A percentile compares a stretch with the other conserved stretches of the same genome.
phyloP scores from a whole-genome alignment of 2,329 filamentous ascomycete genomes.

The Penicillium aurantiogriseum region DNA sequence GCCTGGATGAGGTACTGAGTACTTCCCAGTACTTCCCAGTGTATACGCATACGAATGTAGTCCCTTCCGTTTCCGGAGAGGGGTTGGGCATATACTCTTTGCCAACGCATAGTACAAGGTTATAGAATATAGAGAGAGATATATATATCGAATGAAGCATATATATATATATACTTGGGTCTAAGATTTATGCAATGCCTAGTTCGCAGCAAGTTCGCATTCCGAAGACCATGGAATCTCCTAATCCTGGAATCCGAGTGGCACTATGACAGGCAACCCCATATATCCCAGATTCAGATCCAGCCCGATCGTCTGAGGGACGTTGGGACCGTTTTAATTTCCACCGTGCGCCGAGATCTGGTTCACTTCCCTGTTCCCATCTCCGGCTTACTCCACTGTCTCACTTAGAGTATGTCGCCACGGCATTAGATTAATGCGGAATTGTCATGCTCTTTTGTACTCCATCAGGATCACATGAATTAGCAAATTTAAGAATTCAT shows the following conservation, averaged over 20 bases:
- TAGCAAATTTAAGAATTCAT: not conserved
- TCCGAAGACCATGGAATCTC: not conserved
- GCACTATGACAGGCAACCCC: slow-evolving; percentile 2
- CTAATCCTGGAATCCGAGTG: not conserved
- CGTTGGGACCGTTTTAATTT: slow-evolving; percentile 17
- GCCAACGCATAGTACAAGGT: slow-evolving; percentile 1
- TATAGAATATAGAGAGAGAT: not conserved
- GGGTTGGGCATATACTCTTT: slow-evolving; percentile 6
- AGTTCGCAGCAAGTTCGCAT: slow-evolving; percentile 11
- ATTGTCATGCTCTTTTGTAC: not conserved
- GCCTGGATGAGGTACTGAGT: slow-evolving; percentile 3
- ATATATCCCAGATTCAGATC: not conserved
- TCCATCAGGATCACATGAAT: not conserved
- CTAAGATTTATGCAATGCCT: not conserved
- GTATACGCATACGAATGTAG: not conserved
- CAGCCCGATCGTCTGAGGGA: not conserved
- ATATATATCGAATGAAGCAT: not conserved
- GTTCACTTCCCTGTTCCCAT: slow-evolving; percentile 20
- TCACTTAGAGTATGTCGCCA: slow-evolving; percentile 22
- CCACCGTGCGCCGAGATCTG: slow-evolving; percentile 20
- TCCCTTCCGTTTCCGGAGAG: slow-evolving; percentile 14
- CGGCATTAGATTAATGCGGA: not conserved
- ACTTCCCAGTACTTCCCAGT: not conserved
- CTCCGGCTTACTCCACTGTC: slow-evolving; percentile 21
- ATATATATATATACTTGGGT: not conserved